Evolutionary conservation across 192 early-diverging fungal genomes (phyloP).

Genomic region (Backusella circina): DNA sequence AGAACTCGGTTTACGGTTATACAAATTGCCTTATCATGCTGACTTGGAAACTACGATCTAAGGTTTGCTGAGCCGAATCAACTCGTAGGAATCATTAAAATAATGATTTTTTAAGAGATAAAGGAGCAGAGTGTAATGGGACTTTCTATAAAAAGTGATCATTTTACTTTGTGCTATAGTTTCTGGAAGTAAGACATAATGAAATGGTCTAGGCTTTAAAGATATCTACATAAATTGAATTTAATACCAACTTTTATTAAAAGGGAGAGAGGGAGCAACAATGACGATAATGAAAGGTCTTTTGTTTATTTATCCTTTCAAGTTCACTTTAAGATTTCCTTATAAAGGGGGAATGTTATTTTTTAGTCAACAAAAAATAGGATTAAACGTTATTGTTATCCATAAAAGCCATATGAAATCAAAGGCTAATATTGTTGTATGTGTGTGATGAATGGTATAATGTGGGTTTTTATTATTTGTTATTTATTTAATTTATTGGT

Average conservation of each 20-base stretch:
- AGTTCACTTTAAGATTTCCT: no score
- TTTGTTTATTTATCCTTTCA: no score
- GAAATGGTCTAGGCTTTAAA: no score
- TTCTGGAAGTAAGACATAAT: neutral
- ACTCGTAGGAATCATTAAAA: neutral
- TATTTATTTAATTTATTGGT: neutral
- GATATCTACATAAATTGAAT: no score
- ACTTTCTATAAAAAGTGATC: neutral
- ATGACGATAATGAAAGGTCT: no score
- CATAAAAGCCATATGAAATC: neutral
- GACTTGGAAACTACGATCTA: neutral
- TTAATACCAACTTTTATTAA: no score
- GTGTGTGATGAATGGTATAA: neutral
- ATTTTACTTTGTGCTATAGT: neutral
- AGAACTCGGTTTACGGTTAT: neutral
- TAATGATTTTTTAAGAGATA: neutral
- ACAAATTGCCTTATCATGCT: neutral
- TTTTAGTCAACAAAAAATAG: neutral
- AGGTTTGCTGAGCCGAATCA: neutral
- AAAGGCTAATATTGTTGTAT: neutral
- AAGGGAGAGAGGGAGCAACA: no score
- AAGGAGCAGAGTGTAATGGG: neutral
- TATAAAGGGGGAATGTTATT: no score
- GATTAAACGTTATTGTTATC: neutral
- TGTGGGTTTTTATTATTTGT: neutral